A percentile compares a stretch with the other conserved stretches of the same genome.
Evolutionary conservation across 208 protist genomes (phyloP).

Genomic region (Acanthamoeba royreba): DNA sequence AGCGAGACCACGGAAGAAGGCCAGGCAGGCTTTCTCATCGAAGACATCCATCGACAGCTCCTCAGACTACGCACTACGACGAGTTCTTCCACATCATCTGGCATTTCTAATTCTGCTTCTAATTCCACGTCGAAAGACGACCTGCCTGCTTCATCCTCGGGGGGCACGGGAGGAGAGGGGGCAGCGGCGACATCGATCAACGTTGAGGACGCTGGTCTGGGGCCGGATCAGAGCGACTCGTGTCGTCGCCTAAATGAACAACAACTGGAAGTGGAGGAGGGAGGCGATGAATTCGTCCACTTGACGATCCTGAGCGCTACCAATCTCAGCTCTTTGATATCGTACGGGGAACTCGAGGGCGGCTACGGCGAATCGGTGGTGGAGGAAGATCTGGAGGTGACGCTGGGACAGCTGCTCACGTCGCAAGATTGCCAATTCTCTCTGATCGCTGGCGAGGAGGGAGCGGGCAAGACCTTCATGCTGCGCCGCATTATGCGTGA

Average conservation of each 20-base stretch:
- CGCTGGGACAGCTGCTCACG: background rate
- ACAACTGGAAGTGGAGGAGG: background rate
- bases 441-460: background rate
- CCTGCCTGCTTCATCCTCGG: background rate
- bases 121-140: background rate
- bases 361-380: background rate
- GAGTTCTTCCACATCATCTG: background rate
- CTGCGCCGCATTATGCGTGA: background rate
- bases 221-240: background rate
- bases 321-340: background rate
- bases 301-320: background rate
- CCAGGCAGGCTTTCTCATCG: background rate
- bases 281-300: background rate
- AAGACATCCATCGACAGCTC: background rate
- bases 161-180: background rate
- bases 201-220: background rate
- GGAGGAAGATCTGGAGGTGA: background rate
- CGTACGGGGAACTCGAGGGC: background rate
- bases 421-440: background rate
- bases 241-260: too few relatives aligned
- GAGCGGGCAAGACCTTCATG: background rate
- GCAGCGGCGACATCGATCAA: background rate
- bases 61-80: background rate
- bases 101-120: background rate
- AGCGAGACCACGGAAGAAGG: background rate